Evolutionary conservation across 2,329 filamentous ascomycete genomes (phyloP).

Genomic region (Lachnellula arida): DNA sequence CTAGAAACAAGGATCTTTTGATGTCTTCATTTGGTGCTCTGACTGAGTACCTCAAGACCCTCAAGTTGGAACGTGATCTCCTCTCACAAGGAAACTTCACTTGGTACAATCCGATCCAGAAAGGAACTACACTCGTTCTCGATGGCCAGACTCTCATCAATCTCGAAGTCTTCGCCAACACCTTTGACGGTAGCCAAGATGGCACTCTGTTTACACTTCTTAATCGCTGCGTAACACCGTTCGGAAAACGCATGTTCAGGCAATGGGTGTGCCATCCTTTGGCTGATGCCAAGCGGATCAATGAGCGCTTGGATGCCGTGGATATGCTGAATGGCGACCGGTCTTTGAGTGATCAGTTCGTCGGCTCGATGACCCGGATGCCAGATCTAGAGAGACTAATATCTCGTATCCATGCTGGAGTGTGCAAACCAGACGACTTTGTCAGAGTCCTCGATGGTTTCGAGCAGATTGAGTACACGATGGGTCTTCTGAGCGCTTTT

Average conservation of each 20-base stretch:
- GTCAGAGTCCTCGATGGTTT: conserved; percentile 91
- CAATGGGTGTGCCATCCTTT: conserved; percentile 98
- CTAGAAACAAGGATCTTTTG: conserved; percentile 70
- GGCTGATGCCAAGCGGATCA: conserved; percentile 81
- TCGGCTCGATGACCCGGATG: conserved; percentile 81
- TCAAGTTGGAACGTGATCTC: conserved; percentile 85
- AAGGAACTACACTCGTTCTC: conserved; percentile 80
- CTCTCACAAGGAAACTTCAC: conserved; percentile 88
- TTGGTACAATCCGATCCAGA: conserved; percentile 87
- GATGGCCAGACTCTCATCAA: conserved; percentile 97
- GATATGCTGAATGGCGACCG: conserved; percentile 85
- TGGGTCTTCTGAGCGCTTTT: conserved; percentile 70
- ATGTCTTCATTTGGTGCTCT: conserved; percentile 92
- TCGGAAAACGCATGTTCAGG: conserved; percentile 91
- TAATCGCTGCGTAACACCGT: conserved; percentile 92
- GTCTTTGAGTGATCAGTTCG: conserved; percentile 79
- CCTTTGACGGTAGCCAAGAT: conserved; percentile 75
- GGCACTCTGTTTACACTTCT: conserved; percentile 88
- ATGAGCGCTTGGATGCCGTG: conserved; percentile 88
- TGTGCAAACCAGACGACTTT: conserved; percentile 89
- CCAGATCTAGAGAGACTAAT: conserved; percentile 92
- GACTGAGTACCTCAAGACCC: conserved; percentile 75
- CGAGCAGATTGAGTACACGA: conserved; percentile 95
- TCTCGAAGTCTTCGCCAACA: conserved; percentile 94
- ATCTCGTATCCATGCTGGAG: conserved; percentile 86